phyloP scores from a whole-genome alignment of 768 basidiomycete species.

The Exidia glandulosa region DNA sequence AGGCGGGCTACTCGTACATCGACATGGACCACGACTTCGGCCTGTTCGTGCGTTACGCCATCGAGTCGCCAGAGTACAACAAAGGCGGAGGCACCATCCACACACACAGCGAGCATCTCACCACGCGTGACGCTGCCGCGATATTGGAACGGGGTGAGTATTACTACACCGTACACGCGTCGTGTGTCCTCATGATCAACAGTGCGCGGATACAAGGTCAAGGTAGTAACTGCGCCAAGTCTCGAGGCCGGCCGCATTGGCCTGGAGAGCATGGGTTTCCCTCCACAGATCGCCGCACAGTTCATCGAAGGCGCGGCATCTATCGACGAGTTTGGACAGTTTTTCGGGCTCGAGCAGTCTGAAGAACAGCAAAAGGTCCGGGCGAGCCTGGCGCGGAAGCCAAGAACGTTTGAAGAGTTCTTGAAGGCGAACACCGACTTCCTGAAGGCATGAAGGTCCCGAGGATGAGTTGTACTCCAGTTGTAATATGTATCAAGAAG shows the following conservation, averaged over 20 bases:
- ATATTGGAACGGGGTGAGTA: neutral
- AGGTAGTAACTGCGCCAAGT: no score
- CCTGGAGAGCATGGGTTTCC: neutral
- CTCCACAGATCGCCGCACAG: neutral
- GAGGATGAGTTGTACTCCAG: no score
- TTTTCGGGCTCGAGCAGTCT: neutral
- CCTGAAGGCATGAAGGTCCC: no score
- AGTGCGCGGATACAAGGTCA: no score
- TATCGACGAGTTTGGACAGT: neutral
- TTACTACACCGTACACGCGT: no score
- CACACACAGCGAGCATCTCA: neutral
- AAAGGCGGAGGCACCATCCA: neutral
- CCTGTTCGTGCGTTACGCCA: neutral
- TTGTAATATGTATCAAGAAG: no score
- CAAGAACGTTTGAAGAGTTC: no score
- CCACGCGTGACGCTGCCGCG: neutral
- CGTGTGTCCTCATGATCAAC: no score
- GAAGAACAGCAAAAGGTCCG: neutral
- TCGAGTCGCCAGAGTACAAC: neutral
- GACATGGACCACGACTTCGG: neutral
- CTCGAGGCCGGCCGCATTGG: no score
- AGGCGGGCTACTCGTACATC: neutral
- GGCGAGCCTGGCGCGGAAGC: no score
- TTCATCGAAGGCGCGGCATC: neutral
- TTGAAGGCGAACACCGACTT: no score